These are phyloP conservation scores for Heterobasidion occidentale DNA, from an alignment of 1,284 basidiomycete genomes.

Conservation along the genomic window DNA sequence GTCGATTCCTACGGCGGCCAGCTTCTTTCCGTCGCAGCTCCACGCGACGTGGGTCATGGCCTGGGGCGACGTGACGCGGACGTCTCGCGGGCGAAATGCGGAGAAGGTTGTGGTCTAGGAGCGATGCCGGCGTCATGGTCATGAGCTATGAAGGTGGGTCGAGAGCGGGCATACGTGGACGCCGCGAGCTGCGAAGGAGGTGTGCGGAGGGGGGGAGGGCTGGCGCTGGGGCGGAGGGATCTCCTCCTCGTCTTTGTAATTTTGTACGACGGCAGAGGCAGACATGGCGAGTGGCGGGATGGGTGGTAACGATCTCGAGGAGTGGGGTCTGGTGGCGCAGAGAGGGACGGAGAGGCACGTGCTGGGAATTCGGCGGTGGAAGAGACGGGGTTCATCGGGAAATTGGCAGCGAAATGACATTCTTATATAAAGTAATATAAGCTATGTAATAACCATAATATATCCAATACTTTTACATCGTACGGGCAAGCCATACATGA, in stretches of 20 bases:
- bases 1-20: conserved; percentile 73
- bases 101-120: conserved; percentile 66
- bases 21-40: conserved; percentile 73
- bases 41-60: conserved; percentile 70
- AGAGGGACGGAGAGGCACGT: conserved; percentile 1
- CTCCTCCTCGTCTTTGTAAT: conserved; percentile 40
- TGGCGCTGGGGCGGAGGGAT: conserved; percentile 54
- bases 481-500: no score
- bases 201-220: conserved; percentile 67
- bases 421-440: no score
- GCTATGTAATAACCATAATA: no score
- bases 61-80: conserved; percentile 54
- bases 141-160: conserved; percentile 7
- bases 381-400: no score
- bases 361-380: conserved; percentile 2
- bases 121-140: conserved; percentile 13
- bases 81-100: conserved; percentile 68
- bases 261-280: not conserved
- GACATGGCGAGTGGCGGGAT: not conserved
- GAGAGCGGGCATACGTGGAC: conserved; percentile 50
- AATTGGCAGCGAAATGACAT: no score
- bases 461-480: no score
- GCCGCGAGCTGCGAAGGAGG: conserved; percentile 58
- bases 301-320: no score
- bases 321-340: no score